Evolutionary conservation across 2,329 filamentous ascomycete species (phyloP).

Genomic region (Neurospora sp.): DNA sequence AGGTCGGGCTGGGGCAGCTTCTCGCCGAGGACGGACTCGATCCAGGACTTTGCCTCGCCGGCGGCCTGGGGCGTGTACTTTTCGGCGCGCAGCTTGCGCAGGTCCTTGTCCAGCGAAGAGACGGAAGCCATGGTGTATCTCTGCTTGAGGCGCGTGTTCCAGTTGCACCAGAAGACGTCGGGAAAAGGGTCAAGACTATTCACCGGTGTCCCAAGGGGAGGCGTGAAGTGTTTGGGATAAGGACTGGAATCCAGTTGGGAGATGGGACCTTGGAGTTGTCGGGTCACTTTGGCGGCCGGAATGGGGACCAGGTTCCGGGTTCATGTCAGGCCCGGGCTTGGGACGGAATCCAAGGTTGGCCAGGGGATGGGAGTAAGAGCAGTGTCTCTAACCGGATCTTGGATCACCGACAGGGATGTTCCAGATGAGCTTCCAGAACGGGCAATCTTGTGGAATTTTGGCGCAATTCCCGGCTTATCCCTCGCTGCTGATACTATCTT

Average conservation of each 20-base stretch:
- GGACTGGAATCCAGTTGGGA: not conserved
- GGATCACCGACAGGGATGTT: not conserved
- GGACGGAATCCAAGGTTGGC: not conserved
- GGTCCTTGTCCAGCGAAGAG: slow-evolving; percentile 84
- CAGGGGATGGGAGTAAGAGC: not conserved
- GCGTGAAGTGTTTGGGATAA: not conserved
- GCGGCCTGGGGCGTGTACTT: slow-evolving; percentile 89
- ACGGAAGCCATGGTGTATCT: slow-evolving; percentile 71
- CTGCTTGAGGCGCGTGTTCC: not conserved
- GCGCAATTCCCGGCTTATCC: not conserved
- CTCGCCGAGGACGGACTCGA: slow-evolving; percentile 71
- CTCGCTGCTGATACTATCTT: not conserved
- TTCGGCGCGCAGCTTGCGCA: slow-evolving; percentile 84
- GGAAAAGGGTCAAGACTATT: not conserved
- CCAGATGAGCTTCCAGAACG: not conserved
- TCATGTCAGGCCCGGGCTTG: not conserved
- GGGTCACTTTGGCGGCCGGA: not conserved
- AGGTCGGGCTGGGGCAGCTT: slow-evolving; percentile 65
- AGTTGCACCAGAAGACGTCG: not conserved
- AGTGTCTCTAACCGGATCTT: not conserved
- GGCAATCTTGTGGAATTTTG: not conserved
- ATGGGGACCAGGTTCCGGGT: not conserved
- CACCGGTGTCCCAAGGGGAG: not conserved
- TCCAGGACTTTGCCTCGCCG: slow-evolving; percentile 76
- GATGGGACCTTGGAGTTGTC: not conserved